phyloP scores from a whole-genome alignment of 202 grass and related monocot species.

The Panicum virgatum region DNA sequence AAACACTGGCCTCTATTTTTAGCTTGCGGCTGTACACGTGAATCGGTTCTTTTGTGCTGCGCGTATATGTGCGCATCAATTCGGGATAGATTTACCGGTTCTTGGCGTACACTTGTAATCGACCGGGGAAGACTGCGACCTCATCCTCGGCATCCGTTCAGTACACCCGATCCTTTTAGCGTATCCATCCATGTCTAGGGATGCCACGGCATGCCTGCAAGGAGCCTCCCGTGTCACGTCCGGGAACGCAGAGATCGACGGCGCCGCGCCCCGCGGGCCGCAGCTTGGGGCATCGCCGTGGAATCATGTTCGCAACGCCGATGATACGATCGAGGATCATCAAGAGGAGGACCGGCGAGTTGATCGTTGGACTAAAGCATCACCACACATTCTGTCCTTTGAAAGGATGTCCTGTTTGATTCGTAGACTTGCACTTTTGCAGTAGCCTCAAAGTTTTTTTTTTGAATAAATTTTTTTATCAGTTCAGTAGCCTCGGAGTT shows the following conservation, averaged over 20 bases:
- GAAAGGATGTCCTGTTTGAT: no score
- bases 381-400: not conserved
- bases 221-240: not conserved
- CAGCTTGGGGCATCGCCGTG: not conserved
- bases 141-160: not conserved
- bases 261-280: not conserved
- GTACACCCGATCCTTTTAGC: not conserved
- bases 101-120: constrained; percentile 3
- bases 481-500: not conserved
- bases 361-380: not conserved
- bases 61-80: constrained; percentile 1
- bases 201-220: not conserved
- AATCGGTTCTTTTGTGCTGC: constrained; percentile 19
- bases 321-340: not conserved
- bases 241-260: not conserved
- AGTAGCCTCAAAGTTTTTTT: no score
- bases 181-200: not conserved
- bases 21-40: not conserved
- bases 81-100: not conserved
- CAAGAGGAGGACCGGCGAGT: not conserved
- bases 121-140: not conserved
- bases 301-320: constrained; percentile 4
- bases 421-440: no score
- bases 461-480: no score
- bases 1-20: not conserved